Base-by-base conservation (phyloP, 1,139 yeast genomes). In the Pneumocystis wakefieldiae region DNA sequence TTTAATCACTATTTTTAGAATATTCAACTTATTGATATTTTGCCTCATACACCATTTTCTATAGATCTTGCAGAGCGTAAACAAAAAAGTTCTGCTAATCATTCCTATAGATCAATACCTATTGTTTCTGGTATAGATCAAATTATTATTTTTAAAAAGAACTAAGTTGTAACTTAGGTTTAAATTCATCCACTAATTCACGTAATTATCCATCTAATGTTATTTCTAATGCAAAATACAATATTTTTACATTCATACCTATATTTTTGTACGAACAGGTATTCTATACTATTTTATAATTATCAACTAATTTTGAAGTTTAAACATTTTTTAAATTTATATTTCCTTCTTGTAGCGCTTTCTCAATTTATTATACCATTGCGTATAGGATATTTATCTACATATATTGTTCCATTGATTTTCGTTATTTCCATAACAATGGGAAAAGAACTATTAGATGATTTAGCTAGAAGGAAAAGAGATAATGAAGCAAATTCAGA, bases 381-480 rank as follows among this genome's bases (percentile, higher is more conserved):
- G 65, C 79, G 97, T 68, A 92, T 94, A 53, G 99, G 99, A 10
- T 94, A 91, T 72, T 77, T 94, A 59, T 87, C 96, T 1, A 87
- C 97, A 2, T 94, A 94, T 73, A 80, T 94, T 53, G 96, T 91
- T 6, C 99, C 99, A 0, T 78, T 94, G 64, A 96, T 87, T 0
- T 94, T 94, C 77, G 98, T 94, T 19, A 77, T 94, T 60, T 78
- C 87, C 0, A 95, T 94, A 6, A 94, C 98, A 0, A 90, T 94
- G 96, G 78, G 86, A 70, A 92, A 92, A 73, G 99, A 94, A 73
- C 97, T 97, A 0, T 80, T 89, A 69, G 98, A 94, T 75, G 99
- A 94, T 73, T 81, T 92, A 19, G 86, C 86, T 63, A 83, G 99
- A 71, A 81, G 98, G 63, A 81, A 92, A 68, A 81, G 99, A 68